Evolutionary conservation across 345 rosid species (phyloP), one percentile per base, ranked within the genome.

Genomic region (Eucalyptus tenuipes): DNA sequence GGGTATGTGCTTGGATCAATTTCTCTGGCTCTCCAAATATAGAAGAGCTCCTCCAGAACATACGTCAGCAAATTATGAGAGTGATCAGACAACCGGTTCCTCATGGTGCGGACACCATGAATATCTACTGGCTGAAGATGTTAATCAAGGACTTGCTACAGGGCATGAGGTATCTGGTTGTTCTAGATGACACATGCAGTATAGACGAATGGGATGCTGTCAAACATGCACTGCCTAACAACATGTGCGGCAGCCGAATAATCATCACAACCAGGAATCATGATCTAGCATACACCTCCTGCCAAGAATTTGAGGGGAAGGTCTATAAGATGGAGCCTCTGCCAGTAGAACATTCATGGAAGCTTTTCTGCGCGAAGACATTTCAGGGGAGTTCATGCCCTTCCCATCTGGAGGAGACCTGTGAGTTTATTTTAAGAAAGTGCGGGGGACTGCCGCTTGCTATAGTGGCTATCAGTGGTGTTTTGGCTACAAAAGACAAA

Each of bases 331-430:
- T 55, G 61, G 29, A 55, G 29, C 61, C 6, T 22, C 61, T 22
- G 29, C 61, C 29, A 53, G 25, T 20, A 22, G 59, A 20, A 53
- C 61, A 55, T 3, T 55, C 61, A 22, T 8, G 59, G 59, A 22
- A 53, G 27, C 59, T 53, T 53, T 91, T 93, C n/a, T 89, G 92
- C 86, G 64, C 57, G 85, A 92, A 91, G 89, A 91, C 92, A 12
- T 92, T 91, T 49, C 90, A 85, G 12, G 79, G 89, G 33, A 88
- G 81, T 59, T 25, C 87, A 6, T 93, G 93, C 79, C 94, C 93
- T 33, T 22, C 90, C 33, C 55, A 92, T 49, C 66, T 93, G 42
- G 90, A 89, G 86, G 61, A 22, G 61, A 55, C 12, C 29, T 55
- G 61, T 0, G 12, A 55, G 61, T 55, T 22, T 22, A 55, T 55